A percentile compares a stretch with the other conserved stretches of the same genome.
These are phyloP conservation scores for Xylariaceae sp. DNA, from an alignment of 2,329 filamentous ascomycete species.

Conservation along the genomic window DNA sequence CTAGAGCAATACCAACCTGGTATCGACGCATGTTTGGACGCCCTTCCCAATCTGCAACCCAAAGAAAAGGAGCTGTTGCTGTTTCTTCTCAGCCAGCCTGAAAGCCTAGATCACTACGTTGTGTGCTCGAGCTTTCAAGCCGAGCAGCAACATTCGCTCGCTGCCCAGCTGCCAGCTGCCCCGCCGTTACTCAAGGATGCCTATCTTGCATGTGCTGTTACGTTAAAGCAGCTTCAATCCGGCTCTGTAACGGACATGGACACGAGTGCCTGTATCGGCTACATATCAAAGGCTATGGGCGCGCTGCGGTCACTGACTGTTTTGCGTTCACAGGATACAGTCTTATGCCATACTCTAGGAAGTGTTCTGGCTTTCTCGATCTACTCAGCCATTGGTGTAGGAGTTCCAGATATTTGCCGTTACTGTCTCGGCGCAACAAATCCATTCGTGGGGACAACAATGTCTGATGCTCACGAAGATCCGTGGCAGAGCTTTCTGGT, in stretches of 20 bases:
- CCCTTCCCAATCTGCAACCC: slow-evolving; percentile 7
- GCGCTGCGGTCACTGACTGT: slow-evolving; percentile 35
- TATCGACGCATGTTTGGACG: too few species aligned
- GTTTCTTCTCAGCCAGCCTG: slow-evolving; percentile 33
- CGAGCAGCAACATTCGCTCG: slow-evolving; percentile 28
- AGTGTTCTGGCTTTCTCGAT: slow-evolving; percentile 34
- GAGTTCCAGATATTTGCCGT: slow-evolving; percentile 36
- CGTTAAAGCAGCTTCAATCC: slow-evolving; percentile 32
- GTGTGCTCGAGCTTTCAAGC: slow-evolving; percentile 34
- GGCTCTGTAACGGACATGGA: slow-evolving; percentile 15
- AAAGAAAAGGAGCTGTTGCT: slow-evolving; percentile 34
- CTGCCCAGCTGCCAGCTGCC: slow-evolving; percentile 24
- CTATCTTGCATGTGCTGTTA: slow-evolving; percentile 36
- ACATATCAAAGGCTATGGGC: slow-evolving; percentile 33
- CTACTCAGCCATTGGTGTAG: slow-evolving; percentile 37
- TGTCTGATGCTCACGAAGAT: slow-evolving; percentile 24
- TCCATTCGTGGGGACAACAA: slow-evolving; percentile 24
- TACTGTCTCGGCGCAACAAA: slow-evolving; percentile 34
- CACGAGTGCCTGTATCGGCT: slow-evolving; percentile 19
- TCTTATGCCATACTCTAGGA: slow-evolving; percentile 34
- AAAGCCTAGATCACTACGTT: slow-evolving; percentile 31
- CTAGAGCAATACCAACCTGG: too few species aligned
- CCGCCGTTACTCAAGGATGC: slow-evolving; percentile 37
- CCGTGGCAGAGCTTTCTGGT: slow-evolving; percentile 35
- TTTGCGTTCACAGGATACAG: slow-evolving; percentile 28